These are phyloP conservation scores for Mortierella antarctica DNA, from an alignment of 192 early-diverging fungal genomes.

Conservation along the genomic window DNA sequence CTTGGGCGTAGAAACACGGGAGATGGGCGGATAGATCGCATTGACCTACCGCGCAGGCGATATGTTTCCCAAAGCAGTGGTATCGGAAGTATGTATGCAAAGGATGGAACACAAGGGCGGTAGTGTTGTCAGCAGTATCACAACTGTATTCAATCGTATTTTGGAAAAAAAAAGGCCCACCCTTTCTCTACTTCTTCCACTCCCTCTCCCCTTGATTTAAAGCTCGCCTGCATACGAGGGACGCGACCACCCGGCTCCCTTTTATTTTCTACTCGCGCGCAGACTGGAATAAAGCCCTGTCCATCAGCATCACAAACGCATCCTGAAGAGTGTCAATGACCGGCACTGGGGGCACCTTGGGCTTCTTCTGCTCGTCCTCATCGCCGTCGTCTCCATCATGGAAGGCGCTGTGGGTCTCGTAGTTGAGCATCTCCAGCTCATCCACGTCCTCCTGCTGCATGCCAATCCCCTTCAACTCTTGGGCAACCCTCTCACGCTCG, in stretches of 20 bases:
- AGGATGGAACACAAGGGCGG: background rate
- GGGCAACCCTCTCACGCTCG: slow-evolving; percentile 12
- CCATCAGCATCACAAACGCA: slow-evolving; percentile 29
- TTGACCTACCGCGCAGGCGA: background rate
- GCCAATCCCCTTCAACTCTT: slow-evolving; percentile 36
- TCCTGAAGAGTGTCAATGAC: slow-evolving; percentile 24
- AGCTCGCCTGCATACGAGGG: too few species aligned
- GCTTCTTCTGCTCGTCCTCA: slow-evolving; percentile 9
- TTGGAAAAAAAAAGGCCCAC: background rate
- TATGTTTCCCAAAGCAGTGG: slow-evolving; percentile 5
- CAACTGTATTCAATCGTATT: background rate
- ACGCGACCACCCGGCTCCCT: background rate
- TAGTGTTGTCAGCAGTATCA: too few species aligned
- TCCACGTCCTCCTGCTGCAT: slow-evolving; percentile 54
- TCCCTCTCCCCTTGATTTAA: background rate
- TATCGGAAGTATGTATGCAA: background rate
- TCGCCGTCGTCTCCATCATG: slow-evolving; percentile 18
- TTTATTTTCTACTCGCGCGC: slow-evolving; percentile 33
- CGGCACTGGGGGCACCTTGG: slow-evolving; percentile 30
- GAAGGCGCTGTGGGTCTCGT: slow-evolving; percentile 3
- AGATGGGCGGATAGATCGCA: background rate
- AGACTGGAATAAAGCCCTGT: slow-evolving; percentile 32
- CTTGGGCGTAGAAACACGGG: background rate
- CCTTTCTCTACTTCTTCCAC: background rate
- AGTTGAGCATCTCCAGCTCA: slow-evolving; percentile 57